Base-by-base conservation (phyloP, 2,329 filamentous ascomycete genomes). In the Talaromyces funiculosus region DNA sequence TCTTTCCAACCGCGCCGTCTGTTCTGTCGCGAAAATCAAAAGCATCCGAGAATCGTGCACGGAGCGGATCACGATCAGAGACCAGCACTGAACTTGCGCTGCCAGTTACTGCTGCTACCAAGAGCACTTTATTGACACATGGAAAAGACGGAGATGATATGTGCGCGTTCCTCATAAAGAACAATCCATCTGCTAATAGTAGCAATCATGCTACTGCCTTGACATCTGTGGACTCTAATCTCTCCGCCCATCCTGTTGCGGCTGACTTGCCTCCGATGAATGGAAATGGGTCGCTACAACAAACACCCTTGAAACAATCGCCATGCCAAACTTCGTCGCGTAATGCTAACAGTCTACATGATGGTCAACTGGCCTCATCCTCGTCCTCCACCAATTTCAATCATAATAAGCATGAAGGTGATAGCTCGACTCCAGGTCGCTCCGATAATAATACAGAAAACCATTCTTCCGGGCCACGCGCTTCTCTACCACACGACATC, bases 1-100 rank as follows among this genome's bases (percentile, higher is more conserved):
- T 91, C 83, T 92, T 92, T 77, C 89, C 89, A 68, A 86, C 88
- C 73, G 90, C 89, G 72, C 89, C 90, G 67, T 84, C 85, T 69
- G 86, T 85, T 65, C 75, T 82, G 60, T 73, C 78, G 67, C 79
- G 78, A 75, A 77, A 76, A 71, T 73, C 71, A 65, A 75, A 75
- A 67, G 67, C 71, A 57, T 81, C 82, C 65, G 81, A 81, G 72
- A 84, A 86, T 73, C 40, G 40, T 43, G 22, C 20, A 51, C 54
- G 59, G 42, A 35, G 38, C 53, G 80, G 84, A 72, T 83, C 85
- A 71, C 86, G 82, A 74, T 80, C 82, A 58, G 79, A 85, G 78
- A 74, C 66, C n/a, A 68, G 67, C 57, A 51, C 58, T 29, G 66
- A 69, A 60, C 64, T 64, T 42, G 68, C 68, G 31, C 55, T 67